Conservation (phyloP, 495 filamentous ascomycete genomes). For the Tuber aestivum region DNA sequence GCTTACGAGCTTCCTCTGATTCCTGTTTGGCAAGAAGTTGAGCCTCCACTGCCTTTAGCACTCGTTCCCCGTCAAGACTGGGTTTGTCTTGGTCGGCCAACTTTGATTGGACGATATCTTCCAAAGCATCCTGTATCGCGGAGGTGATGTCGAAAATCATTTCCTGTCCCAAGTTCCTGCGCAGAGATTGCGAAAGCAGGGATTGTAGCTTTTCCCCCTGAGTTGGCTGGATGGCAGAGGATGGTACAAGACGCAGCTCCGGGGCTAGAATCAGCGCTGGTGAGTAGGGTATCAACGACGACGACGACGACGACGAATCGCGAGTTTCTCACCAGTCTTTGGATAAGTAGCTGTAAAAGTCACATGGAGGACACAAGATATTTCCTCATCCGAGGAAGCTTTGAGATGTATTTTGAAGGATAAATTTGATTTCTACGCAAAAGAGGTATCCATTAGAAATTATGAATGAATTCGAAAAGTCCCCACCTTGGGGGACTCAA, state of each 20-base stretch:
- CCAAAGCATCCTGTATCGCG: slow-evolving; percentile 76
- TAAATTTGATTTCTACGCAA: slow-evolving; percentile 65
- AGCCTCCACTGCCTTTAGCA: slow-evolving; percentile 57
- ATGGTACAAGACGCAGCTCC: slow-evolving; percentile 62
- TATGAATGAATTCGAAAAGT: not conserved
- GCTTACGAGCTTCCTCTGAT: slow-evolving; percentile 50
- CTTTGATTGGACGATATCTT: slow-evolving; percentile 72
- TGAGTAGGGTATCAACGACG: slow-evolving; percentile 8
- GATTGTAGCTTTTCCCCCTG: slow-evolving; percentile 54
- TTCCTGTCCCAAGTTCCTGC: slow-evolving; percentile 58
- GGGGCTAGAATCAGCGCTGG: slow-evolving; percentile 47
- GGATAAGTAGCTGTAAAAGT: slow-evolving; percentile 88
- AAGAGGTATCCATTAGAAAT: slow-evolving; percentile 26
- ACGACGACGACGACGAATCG: slow-evolving; percentile 4
- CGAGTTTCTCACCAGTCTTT: slow-evolving; percentile 53
- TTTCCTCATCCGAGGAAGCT: slow-evolving; percentile 61
- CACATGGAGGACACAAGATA: slow-evolving; percentile 48
- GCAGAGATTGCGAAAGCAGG: slow-evolving; percentile 47
- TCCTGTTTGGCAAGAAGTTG: slow-evolving; percentile 52
- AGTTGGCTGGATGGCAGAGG: slow-evolving; percentile 56
- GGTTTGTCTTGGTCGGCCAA: slow-evolving; percentile 64
- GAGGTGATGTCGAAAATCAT: slow-evolving; percentile 88
- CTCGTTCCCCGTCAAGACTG: slow-evolving; percentile 84
- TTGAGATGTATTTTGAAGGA: slow-evolving; percentile 73
- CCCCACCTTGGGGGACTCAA: not conserved